A percentile compares a stretch with the other conserved stretches of the same genome.
These are phyloP conservation scores for Trichocladium antarcticum DNA, from an alignment of 495 filamentous ascomycete genomes.

Conservation along the genomic window DNA sequence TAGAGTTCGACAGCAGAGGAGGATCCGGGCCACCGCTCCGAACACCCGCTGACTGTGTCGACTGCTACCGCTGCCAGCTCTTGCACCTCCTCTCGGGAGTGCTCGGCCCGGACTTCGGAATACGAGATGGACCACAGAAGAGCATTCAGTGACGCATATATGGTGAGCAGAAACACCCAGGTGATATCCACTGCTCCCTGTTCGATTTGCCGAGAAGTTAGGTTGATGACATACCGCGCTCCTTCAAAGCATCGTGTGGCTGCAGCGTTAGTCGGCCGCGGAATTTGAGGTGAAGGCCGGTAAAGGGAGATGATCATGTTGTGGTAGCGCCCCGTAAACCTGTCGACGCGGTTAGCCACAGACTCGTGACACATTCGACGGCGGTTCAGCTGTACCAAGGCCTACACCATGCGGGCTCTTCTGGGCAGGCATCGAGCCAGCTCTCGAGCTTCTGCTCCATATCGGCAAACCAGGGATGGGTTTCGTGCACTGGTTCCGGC, in stretches of 20 bases:
- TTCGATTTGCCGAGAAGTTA: slow-evolving; percentile 65
- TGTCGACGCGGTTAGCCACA: slow-evolving; percentile 21
- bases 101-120: slow-evolving; percentile 59
- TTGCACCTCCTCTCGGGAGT: slow-evolving; percentile 60
- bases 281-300: slow-evolving; percentile 81
- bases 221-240: slow-evolving; percentile 62
- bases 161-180: slow-evolving; percentile 77
- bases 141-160: slow-evolving; percentile 80
- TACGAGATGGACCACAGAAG: slow-evolving; percentile 84
- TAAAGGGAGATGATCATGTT: slow-evolving; percentile 77
- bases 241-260: slow-evolving; percentile 74
- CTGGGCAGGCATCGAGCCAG: slow-evolving; percentile 48
- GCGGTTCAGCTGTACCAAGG: slow-evolving; percentile 33
- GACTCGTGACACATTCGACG: too few species aligned
- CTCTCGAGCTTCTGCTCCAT: slow-evolving; percentile 67
- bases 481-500: slow-evolving; percentile 57
- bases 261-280: slow-evolving; percentile 63
- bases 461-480: slow-evolving; percentile 70
- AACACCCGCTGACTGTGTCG: slow-evolving; percentile 60
- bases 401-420: slow-evolving; percentile 39
- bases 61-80: slow-evolving; percentile 57
- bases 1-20: slow-evolving; percentile 74
- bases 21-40: slow-evolving; percentile 81
- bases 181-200: slow-evolving; percentile 68
- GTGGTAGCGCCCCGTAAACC: slow-evolving; percentile 68